These are phyloP conservation scores for Monilinia laxa DNA, from an alignment of 2,329 filamentous ascomycete species.

Conservation along the genomic window DNA sequence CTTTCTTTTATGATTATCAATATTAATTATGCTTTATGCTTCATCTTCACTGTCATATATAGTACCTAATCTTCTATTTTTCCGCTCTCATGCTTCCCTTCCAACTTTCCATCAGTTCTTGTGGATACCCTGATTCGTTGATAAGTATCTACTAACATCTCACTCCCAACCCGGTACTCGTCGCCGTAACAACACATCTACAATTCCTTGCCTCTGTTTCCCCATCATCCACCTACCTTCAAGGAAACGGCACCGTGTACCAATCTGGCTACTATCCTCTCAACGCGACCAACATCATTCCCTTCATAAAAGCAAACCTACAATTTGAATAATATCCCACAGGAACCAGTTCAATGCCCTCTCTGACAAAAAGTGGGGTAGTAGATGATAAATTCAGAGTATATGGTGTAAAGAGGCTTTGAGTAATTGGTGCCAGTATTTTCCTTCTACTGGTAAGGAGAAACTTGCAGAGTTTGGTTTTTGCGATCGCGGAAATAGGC, in stretches of 20 bases:
- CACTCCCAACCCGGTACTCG: neutral
- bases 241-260: neutral
- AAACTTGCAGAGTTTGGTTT: constrained; percentile 20
- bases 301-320: neutral
- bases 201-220: constrained; percentile 11
- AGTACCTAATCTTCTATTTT: no score
- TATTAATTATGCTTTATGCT: neutral
- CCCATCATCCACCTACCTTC: neutral
- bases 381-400: constrained; percentile 23
- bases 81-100: no score
- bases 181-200: neutral
- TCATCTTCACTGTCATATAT: no score
- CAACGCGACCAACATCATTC: neutral
- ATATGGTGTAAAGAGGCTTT: constrained; percentile 19
- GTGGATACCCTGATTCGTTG: neutral
- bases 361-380: neutral
- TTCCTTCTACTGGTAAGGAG: constrained; percentile 22
- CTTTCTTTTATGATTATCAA: neutral
- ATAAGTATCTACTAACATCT: neutral
- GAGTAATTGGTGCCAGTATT: constrained; percentile 15
- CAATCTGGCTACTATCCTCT: neutral
- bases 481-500: constrained; percentile 20
- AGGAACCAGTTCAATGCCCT: constrained; percentile 21
- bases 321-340: constrained; percentile 19
- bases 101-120: no score